Conservation (phyloP, 176 grass and related monocot species). For the Hsuehochloa calcarea region DNA sequence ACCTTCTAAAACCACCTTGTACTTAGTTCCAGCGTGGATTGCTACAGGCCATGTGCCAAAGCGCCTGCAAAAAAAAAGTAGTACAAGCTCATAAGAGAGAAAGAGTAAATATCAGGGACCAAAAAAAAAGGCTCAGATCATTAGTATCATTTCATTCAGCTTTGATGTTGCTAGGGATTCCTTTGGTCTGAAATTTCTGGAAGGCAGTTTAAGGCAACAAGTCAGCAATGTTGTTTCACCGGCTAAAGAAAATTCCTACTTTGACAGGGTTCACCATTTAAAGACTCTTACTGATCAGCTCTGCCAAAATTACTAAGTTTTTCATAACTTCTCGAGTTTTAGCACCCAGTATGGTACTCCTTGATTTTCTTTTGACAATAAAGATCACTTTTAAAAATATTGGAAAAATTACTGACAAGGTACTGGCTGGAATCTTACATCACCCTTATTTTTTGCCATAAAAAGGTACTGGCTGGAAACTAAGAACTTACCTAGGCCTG, state of each 20-base stretch:
- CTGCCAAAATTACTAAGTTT: not conserved
- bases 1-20: constrained; percentile 66
- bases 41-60: constrained; percentile 89
- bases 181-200: constrained; percentile 9
- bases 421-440: not conserved
- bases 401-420: not conserved
- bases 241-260: not conserved
- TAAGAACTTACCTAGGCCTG: not conserved
- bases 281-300: not conserved
- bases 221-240: not conserved
- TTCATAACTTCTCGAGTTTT: not conserved
- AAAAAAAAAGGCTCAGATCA: not conserved
- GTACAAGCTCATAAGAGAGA: constrained; percentile 3
- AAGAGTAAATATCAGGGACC: not conserved
- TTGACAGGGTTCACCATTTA: not conserved
- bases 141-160: not conserved
- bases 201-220: not conserved
- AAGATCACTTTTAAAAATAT: constrained; percentile 9
- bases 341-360: not conserved
- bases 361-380: not conserved
- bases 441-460: not conserved
- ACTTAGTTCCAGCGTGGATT: constrained; percentile 54
- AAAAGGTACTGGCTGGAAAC: not conserved
- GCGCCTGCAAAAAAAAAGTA: constrained; percentile 42
- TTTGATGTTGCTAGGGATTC: constrained; percentile 7